Evolutionary conservation across 1,284 basidiomycete species (phyloP).

Genomic region (Sphaerobolus stellatus): DNA sequence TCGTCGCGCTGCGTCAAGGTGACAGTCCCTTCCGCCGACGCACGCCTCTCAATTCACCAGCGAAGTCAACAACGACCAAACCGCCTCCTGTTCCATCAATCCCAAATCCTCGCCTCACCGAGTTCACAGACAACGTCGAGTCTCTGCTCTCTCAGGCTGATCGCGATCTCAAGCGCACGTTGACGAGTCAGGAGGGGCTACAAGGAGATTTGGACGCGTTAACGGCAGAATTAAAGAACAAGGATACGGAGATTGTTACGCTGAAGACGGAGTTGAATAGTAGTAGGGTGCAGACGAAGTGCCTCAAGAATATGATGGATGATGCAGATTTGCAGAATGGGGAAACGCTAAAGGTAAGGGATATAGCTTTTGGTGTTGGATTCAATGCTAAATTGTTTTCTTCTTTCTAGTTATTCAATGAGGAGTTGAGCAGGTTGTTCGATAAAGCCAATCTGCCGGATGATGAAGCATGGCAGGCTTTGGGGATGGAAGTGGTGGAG

Average conservation of each 20-base stretch:
- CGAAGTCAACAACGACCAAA: slow-evolving; percentile 21
- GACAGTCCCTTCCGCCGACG: slow-evolving; percentile 39
- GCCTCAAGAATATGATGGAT: slow-evolving; percentile 70
- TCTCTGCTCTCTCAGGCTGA: slow-evolving; percentile 60
- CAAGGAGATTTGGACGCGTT: slow-evolving; percentile 49
- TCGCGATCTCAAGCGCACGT: slow-evolving; percentile 47
- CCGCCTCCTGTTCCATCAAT: no score
- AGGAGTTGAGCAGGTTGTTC: slow-evolving; percentile 87
- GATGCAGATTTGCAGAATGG: slow-evolving; percentile 85
- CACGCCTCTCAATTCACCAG: slow-evolving; percentile 21
- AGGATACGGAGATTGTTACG: slow-evolving; percentile 56
- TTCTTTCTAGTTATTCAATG: slow-evolving; percentile 78
- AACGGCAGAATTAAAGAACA: slow-evolving; percentile 56
- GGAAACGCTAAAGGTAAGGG: slow-evolving; percentile 82
- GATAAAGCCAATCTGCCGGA: slow-evolving; percentile 75
- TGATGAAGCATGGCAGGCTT: slow-evolving; percentile 73
- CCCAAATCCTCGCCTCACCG: slow-evolving; percentile 23
- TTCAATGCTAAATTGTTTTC: slow-evolving; percentile 13
- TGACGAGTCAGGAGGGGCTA: slow-evolving; percentile 53
- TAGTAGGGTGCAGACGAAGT: slow-evolving; percentile 69
- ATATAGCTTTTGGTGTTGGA: not conserved
- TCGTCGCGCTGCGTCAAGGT: slow-evolving; percentile 61
- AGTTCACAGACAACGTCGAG: slow-evolving; percentile 39
- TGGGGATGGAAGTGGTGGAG: slow-evolving; percentile 67
- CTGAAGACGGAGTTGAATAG: slow-evolving; percentile 65